phyloP scores from a whole-genome alignment of 345 rosid species.

The Rhodamnia rubescens region DNA sequence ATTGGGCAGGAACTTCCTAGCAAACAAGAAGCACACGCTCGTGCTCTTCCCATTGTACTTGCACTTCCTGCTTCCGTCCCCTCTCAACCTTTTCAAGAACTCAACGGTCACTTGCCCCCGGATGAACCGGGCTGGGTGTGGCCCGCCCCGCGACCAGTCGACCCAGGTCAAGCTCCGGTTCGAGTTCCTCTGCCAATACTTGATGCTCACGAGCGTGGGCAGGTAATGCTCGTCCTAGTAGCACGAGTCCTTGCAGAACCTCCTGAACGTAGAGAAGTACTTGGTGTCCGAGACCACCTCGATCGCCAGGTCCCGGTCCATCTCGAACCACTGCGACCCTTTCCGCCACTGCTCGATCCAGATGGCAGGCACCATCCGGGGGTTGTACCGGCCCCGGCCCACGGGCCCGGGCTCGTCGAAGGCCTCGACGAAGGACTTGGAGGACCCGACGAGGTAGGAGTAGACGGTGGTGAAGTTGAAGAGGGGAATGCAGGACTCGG shows the following conservation, averaged over 20 bases:
- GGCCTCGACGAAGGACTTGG: constrained; percentile 28
- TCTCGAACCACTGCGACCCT: constrained; percentile 89
- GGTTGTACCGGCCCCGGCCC: constrained; percentile 62
- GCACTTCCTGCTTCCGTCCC: constrained; percentile 21
- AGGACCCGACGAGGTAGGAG: constrained; percentile 40
- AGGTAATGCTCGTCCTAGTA: constrained; percentile 75
- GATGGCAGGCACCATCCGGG: constrained; percentile 35
- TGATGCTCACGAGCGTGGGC: constrained; percentile 45
- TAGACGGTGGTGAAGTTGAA: constrained; percentile 65
- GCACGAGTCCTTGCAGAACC: constrained; percentile 31
- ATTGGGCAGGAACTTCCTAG: constrained; percentile 57
- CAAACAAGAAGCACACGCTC: constrained; percentile 59
- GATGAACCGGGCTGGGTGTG: constrained; percentile 52
- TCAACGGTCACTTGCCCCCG: constrained; percentile 28
- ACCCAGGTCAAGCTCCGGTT: constrained; percentile 62
- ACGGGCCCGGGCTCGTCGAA: constrained; percentile 44
- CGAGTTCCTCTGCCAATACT: constrained; percentile 33
- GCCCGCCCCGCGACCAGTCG: constrained; percentile 73
- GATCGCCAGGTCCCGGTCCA: constrained; percentile 50
- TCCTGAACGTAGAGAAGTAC: constrained; percentile 31
- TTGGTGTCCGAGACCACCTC: constrained; percentile 46
- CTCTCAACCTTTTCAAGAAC: constrained; percentile 45
- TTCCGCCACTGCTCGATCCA: constrained; percentile 50
- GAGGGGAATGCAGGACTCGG: constrained; percentile 76
- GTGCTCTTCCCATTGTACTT: constrained; percentile 38